These are phyloP conservation scores for Mortierella sp. DNA, from an alignment of 371 early-diverging fungal genomes.

Conservation along the genomic window DNA sequence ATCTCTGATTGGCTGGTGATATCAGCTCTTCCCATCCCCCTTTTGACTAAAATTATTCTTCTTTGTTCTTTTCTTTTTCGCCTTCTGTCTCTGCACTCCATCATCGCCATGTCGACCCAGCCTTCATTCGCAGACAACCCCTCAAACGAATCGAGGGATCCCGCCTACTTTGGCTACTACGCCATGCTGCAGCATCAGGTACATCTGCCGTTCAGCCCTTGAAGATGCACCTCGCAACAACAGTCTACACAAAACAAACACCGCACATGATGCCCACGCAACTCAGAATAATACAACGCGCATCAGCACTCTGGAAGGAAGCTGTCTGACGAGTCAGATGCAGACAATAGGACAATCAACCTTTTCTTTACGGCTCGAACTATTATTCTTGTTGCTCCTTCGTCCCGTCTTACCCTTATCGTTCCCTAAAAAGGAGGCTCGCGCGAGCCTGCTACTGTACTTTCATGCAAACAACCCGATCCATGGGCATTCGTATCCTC, in stretches of 20 bases:
- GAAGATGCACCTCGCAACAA: too few relatives aligned
- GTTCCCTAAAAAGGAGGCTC: neutral
- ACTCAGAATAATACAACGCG: neutral
- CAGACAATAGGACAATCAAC: neutral
- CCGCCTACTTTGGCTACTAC: slow-evolving; percentile 94
- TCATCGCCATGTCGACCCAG: slow-evolving; percentile 39
- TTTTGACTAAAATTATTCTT: neutral
- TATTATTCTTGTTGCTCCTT: neutral
- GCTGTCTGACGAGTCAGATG: neutral
- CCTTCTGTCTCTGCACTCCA: neutral
- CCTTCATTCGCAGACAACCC: slow-evolving; percentile 53
- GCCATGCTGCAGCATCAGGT: slow-evolving; percentile 97
- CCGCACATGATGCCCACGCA: neutral
- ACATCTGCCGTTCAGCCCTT: slow-evolving; percentile 23
- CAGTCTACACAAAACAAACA: neutral
- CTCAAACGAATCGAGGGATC: slow-evolving; percentile 79
- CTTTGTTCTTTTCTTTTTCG: neutral
- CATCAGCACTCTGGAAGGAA: neutral
- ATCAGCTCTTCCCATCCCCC: slow-evolving; percentile 1
- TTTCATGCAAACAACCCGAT: too few relatives aligned
- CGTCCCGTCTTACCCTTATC: neutral
- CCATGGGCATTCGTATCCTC: neutral
- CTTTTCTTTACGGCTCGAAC: neutral
- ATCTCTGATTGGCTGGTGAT: neutral
- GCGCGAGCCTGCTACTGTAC: neutral